Percentiles rank a stretch among this genome's conserved stretches.
phyloP scores from a whole-genome alignment of 306 rosid species.

The Crataegus laevigata region DNA sequence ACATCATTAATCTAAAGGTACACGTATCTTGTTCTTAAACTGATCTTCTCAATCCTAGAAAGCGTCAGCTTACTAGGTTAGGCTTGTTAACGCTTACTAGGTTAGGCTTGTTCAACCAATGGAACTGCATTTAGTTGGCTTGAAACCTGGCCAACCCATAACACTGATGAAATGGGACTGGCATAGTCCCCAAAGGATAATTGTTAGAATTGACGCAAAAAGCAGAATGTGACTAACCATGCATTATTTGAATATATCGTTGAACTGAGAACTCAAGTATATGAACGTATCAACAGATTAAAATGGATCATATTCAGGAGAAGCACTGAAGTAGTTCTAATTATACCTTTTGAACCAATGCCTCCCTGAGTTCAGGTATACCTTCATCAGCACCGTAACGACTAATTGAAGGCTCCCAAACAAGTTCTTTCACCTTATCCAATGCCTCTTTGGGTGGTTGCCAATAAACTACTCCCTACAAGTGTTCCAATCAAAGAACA shows the following conservation, averaged over 20 bases:
- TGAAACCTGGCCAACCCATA: not conserved
- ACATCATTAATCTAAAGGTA: not conserved
- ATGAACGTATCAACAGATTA: not conserved
- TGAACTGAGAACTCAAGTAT: not conserved
- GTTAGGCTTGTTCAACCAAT: not conserved
- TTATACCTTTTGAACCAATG: constrained; percentile 57
- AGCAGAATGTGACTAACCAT: not conserved
- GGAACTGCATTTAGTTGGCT: not conserved
- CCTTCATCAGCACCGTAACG: constrained; percentile 94
- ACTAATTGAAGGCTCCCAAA: constrained; percentile 74
- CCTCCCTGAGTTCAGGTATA: constrained; percentile 75
- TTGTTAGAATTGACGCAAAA: not conserved
- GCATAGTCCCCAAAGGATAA: not conserved
- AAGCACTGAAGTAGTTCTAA: not conserved
- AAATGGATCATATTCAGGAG: not conserved
- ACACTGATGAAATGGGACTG: not conserved
- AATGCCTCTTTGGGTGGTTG: constrained; percentile 84
- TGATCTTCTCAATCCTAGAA: not conserved
- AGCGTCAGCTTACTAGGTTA: not conserved
- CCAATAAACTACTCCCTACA: constrained; percentile 94
- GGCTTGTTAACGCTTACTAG: not conserved
- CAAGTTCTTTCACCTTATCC: constrained; percentile 72
- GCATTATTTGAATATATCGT: not conserved
- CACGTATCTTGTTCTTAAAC: not conserved
- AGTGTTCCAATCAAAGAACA: constrained; percentile 11